Percentiles rank a stretch among this genome's conserved stretches.
Evolutionary conservation across 1,284 basidiomycete genomes (phyloP).

Genomic region (Violaceomyces palustris): DNA sequence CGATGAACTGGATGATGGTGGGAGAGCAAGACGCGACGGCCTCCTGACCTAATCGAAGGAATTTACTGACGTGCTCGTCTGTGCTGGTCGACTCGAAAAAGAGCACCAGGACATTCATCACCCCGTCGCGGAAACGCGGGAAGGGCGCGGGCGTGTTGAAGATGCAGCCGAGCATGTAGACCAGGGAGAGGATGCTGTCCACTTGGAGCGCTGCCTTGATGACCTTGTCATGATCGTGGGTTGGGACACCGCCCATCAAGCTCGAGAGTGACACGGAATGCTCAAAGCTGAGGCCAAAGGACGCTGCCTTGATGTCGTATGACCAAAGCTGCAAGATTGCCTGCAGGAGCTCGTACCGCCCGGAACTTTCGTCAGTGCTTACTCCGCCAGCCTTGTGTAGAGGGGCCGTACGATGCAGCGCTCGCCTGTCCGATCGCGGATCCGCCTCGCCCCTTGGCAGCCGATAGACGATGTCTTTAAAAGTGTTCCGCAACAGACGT

Average conservation of each 20-base stretch:
- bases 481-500: constrained; percentile 20
- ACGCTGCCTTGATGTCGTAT: constrained; percentile 23
- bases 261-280: constrained; percentile 1
- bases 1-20: constrained; percentile 19
- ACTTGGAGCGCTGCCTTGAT: constrained; percentile 17
- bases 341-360: constrained; percentile 29
- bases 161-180: constrained; percentile 9
- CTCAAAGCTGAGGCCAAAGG: constrained; percentile 16
- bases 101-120: neutral
- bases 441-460: constrained; percentile 2
- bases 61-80: neutral
- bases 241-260: neutral
- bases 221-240: constrained; percentile 17
- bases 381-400: constrained; percentile 6
- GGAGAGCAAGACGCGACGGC: constrained; percentile 16
- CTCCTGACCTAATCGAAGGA: constrained; percentile 1
- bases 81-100: neutral
- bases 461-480: constrained; percentile 26
- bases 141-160: constrained; percentile 19
- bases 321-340: constrained; percentile 42
- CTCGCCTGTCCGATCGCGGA: constrained; percentile 10
- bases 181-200: constrained; percentile 30
- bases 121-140: constrained; percentile 4
- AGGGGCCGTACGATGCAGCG: constrained; percentile 6
- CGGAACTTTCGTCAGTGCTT: constrained; percentile 24